These are phyloP conservation scores for Cyanidium caldarium DNA, from an alignment of 23 red algal species.

Conservation along the genomic window DNA sequence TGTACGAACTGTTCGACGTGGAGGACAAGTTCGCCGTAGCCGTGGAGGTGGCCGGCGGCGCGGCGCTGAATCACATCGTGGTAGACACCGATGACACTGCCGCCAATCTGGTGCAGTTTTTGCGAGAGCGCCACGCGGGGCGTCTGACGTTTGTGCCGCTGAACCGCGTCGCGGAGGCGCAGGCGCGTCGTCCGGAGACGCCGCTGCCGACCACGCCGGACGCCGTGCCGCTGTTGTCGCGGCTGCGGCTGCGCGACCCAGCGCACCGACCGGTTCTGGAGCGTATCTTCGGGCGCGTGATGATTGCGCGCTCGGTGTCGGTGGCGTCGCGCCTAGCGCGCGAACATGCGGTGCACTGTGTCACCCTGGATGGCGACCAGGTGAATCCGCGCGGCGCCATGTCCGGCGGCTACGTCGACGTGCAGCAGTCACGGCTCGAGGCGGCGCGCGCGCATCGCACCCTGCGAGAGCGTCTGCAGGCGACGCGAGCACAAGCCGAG, in stretches of 20 bases:
- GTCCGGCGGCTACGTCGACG: slow-evolving; percentile 72
- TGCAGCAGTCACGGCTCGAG: slow-evolving; percentile 39
- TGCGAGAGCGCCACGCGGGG: slow-evolving; percentile 43
- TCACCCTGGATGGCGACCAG: slow-evolving; percentile 87
- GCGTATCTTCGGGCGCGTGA: slow-evolving; percentile 44
- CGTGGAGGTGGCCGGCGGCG: slow-evolving; percentile 58
- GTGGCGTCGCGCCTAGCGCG: slow-evolving; percentile 42
- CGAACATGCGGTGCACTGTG: slow-evolving; percentile 57
- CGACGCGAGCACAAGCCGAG: background rate
- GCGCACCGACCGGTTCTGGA: slow-evolving; percentile 30
- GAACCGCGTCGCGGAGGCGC: slow-evolving; percentile 31
- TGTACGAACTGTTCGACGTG: slow-evolving; percentile 63
- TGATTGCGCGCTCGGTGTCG: slow-evolving; percentile 61
- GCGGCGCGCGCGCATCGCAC: slow-evolving; percentile 27
- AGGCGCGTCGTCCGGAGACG: slow-evolving; percentile 8
- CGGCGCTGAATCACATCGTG: slow-evolving; percentile 54
- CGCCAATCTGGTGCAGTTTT: slow-evolving; percentile 39
- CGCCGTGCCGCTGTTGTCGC: slow-evolving; percentile 59
- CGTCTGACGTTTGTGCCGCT: slow-evolving; percentile 92
- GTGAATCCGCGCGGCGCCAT: slow-evolving; percentile 91
- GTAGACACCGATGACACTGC: slow-evolving; percentile 94
- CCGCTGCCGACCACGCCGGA: slow-evolving; percentile 22
- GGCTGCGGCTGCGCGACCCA: slow-evolving; percentile 32
- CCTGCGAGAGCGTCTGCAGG: slow-evolving; percentile 10
- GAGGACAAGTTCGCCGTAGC: slow-evolving; percentile 60